Evolutionary conservation across 495 filamentous ascomycete species (phyloP).

Genomic region (Eremomyces bilateralis): DNA sequence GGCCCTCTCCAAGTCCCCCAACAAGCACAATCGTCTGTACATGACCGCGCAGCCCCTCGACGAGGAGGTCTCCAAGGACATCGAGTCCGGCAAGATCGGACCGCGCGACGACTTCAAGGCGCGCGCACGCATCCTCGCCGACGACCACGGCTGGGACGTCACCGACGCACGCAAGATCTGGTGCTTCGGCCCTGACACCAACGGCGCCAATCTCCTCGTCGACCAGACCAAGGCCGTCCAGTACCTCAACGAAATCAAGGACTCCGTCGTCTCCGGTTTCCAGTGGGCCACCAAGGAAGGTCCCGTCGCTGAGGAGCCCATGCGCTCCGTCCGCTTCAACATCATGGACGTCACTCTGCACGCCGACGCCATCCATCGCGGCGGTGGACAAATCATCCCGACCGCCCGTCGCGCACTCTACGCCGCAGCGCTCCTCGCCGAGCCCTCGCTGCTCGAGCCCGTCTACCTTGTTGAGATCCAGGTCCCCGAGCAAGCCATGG

Average conservation of each 20-base stretch:
- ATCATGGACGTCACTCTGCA: slow-evolving; percentile 98
- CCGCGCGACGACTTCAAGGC: slow-evolving; percentile 99
- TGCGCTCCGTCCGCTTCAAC: slow-evolving; percentile 94
- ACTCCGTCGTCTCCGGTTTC: slow-evolving; percentile 98
- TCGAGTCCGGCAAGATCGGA: slow-evolving; percentile 77
- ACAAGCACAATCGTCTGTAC: slow-evolving; percentile 99
- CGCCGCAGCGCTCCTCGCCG: slow-evolving; percentile 74
- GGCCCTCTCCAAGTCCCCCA: slow-evolving; percentile 96
- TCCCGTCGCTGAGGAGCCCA: slow-evolving; percentile 92
- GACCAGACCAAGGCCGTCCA: slow-evolving; percentile 99
- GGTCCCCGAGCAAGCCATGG: slow-evolving; percentile 96
- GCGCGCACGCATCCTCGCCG: slow-evolving; percentile 87
- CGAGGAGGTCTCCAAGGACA: slow-evolving; percentile 77
- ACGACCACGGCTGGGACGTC: slow-evolving; percentile 98
- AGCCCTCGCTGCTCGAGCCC: slow-evolving; percentile 81
- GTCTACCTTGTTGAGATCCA: slow-evolving; percentile 99
- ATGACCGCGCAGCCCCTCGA: slow-evolving; percentile 70
- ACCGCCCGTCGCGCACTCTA: slow-evolving; percentile 95
- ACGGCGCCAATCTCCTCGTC: slow-evolving; percentile 91
- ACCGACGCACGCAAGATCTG: slow-evolving; percentile 99
- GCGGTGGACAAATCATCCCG: slow-evolving; percentile 96
- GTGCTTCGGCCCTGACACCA: slow-evolving; percentile 98
- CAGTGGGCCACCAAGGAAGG: slow-evolving; percentile 98
- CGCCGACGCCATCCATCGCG: slow-evolving; percentile 98
- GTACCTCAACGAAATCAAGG: slow-evolving; percentile 99